Evolutionary conservation across 1,284 basidiomycete genomes (phyloP).

Genomic region (Rhodofomes roseus): DNA sequence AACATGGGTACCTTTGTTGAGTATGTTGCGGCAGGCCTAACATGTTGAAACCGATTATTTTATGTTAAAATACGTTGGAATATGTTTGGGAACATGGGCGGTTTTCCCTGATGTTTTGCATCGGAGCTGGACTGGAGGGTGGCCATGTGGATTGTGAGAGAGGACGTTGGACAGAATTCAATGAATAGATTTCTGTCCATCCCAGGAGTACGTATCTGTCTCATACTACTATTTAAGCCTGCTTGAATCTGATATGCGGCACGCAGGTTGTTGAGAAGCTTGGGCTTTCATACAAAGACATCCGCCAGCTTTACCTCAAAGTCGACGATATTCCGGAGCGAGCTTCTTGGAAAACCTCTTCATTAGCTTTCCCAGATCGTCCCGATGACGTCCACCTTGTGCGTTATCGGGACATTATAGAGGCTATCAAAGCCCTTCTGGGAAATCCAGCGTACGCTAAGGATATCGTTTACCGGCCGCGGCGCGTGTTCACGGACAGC

Average conservation of each 20-base stretch:
- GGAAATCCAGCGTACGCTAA: background rate
- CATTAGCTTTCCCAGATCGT: background rate
- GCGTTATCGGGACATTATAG: background rate
- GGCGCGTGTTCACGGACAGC: background rate
- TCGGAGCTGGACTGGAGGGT: background rate
- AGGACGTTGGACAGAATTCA: background rate
- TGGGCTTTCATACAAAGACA: background rate
- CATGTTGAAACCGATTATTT: too few relatives aligned
- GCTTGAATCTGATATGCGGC: background rate
- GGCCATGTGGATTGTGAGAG: background rate
- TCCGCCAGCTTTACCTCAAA: background rate
- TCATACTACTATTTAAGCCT: too few relatives aligned
- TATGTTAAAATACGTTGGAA: too few relatives aligned
- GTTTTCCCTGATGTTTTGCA: background rate
- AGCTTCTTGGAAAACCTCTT: background rate
- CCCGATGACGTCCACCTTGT: background rate
- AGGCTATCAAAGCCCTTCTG: background rate
- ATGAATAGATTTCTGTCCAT: background rate
- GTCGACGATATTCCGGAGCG: background rate
- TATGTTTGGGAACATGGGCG: too few relatives aligned
- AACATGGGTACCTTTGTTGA: too few relatives aligned
- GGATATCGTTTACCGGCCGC: background rate
- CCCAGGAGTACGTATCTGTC: background rate
- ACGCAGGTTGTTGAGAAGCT: background rate
- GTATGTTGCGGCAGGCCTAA: too few relatives aligned